Conservation (phyloP, 2,329 filamentous ascomycete genomes). For the Aspergillus udagawae region DNA sequence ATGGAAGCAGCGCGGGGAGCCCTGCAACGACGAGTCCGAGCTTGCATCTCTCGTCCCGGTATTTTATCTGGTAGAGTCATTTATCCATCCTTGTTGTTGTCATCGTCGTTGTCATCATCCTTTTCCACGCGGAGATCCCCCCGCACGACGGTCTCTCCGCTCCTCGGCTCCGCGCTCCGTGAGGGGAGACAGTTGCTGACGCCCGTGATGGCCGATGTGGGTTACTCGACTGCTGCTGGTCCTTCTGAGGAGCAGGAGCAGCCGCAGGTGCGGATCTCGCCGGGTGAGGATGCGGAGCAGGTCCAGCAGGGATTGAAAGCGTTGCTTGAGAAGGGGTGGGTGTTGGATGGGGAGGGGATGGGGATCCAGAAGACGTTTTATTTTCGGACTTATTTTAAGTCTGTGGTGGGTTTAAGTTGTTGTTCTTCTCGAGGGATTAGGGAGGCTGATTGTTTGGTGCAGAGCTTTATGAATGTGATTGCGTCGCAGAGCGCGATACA, state of each 20-base stretch:
- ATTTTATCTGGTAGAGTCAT: background rate
- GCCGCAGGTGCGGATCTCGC: slow-evolving; percentile 25
- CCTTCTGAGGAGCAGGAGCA: slow-evolving; percentile 1
- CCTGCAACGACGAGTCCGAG: background rate
- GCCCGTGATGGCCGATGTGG: background rate
- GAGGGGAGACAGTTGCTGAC: too few relatives aligned
- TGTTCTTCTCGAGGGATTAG: background rate
- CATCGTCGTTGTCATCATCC: background rate
- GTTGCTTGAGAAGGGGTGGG: slow-evolving; percentile 30
- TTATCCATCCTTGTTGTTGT: background rate
- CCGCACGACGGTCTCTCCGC: background rate
- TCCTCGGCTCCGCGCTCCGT: background rate
- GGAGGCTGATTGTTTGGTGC: background rate
- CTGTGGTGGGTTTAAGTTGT: slow-evolving; percentile 25
- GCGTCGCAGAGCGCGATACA: slow-evolving; percentile 34
- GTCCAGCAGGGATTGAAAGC: slow-evolving; percentile 19
- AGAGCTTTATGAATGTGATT: slow-evolving; percentile 37
- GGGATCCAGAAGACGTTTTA: slow-evolving; percentile 37
- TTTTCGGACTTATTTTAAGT: slow-evolving; percentile 39
- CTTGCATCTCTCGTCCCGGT: background rate
- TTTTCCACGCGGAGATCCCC: background rate
- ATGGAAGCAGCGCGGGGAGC: background rate
- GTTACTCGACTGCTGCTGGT: background rate
- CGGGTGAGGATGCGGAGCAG: slow-evolving; percentile 25
- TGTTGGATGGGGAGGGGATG: slow-evolving; percentile 29